Conservation (phyloP, 306 rosid species). For the Amphicarpaea edgeworthii region DNA sequence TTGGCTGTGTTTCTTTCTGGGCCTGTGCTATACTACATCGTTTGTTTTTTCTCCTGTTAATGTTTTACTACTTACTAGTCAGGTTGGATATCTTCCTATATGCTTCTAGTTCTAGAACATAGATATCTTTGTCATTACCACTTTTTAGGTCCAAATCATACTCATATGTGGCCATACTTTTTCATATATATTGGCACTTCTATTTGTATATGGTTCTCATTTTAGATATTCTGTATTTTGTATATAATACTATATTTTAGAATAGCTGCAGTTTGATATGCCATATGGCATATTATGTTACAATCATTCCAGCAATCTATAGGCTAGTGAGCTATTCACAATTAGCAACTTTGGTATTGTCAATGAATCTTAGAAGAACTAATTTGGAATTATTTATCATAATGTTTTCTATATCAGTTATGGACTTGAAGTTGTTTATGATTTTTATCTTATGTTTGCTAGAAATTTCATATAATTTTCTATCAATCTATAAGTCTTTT, state of each 20-base stretch:
- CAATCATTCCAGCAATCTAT: background rate
- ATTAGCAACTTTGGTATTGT: background rate
- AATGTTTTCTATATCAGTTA: background rate
- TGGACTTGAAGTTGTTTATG: background rate
- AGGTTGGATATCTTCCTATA: slow-evolving; percentile 16
- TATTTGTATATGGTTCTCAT: slow-evolving; percentile 13
- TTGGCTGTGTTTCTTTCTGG: background rate
- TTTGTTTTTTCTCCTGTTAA: background rate
- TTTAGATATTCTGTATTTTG: slow-evolving; percentile 13
- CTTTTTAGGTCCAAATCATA: too few relatives aligned
- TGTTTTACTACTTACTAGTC: background rate
- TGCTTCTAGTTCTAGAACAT: slow-evolving; percentile 4
- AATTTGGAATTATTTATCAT: slow-evolving; percentile 11
- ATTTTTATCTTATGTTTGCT: slow-evolving; percentile 12
- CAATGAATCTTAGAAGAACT: slow-evolving; percentile 14
- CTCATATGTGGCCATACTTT: background rate
- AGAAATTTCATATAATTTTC: slow-evolving; percentile 12
- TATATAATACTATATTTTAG: background rate
- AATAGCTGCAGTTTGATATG: background rate
- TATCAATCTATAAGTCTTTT: background rate
- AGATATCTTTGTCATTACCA: background rate
- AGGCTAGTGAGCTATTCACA: background rate
- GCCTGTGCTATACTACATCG: background rate
- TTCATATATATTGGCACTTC: background rate
- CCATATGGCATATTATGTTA: background rate